Evolutionary conservation across 345 rosid species (phyloP), one percentile per base, ranked within the genome.

Genomic region (Corchorus olitorius): DNA sequence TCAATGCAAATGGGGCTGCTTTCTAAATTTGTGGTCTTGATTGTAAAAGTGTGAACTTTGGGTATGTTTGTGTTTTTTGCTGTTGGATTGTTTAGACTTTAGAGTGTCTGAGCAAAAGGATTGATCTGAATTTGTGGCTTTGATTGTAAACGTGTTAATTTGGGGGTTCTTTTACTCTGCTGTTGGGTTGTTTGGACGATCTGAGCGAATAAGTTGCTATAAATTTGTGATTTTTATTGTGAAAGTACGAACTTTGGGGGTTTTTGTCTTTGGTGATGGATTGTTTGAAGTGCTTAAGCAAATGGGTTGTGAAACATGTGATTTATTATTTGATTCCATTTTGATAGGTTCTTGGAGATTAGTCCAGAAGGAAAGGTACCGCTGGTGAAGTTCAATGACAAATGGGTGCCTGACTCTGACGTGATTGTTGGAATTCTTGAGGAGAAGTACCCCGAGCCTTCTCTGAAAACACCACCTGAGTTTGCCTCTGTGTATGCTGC

Each of bases 381-480:
- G 8, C 87, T 91, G 73, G 81, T 77, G 68, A 92, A 94, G 86
- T 69, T 90, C 58, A 93, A 94, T 79, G 90, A 84, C 76, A 90
- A 91, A 76, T 97, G 97, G 97, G 90, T 92, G 59, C 2, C 92
- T 75, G 98, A 94, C 72, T 94, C 99, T 48, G 97, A 94, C 80
- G 87, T 92, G 67, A 89, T 94, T 76, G 96, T 87, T 78, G 89
- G 85, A 35, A 81, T 94, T 49, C 76, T 97, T 49, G 97, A 97
- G 74, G 93, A 94, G 85, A 97, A 91, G 77, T 87, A 82, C 65
- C 98, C 97, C n/a, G 91, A 88, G 53, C 94, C 90, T 41, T 73
- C 97, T 64, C 93, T 92, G 17, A 82, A 77, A 59, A 79, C 93
- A 35, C 94, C 97, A 73, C 77, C 92, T 64, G 84, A 87, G 48